Percentiles rank a stretch among this genome's conserved stretches.
Evolutionary conservation across 2,329 filamentous ascomycete species (phyloP).

Genomic region (Trichoderma hamatum): DNA sequence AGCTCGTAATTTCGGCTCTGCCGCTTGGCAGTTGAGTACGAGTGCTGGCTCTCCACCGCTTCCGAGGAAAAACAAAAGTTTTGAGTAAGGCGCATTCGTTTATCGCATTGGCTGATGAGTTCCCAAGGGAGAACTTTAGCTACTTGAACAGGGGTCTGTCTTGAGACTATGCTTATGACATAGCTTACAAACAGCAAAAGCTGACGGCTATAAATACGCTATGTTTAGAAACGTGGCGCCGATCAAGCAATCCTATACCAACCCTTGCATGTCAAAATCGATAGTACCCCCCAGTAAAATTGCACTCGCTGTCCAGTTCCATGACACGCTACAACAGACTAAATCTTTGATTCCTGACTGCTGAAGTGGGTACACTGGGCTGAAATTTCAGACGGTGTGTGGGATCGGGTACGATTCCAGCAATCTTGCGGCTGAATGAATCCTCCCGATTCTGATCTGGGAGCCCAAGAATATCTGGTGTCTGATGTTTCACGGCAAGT

Average conservation of each 20-base stretch:
- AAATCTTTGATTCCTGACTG: not conserved
- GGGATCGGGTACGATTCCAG: not conserved
- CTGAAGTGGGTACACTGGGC: not conserved
- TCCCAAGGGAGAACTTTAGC: not conserved
- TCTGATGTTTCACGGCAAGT: not conserved
- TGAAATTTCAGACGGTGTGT: not conserved
- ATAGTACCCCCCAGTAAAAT: not conserved
- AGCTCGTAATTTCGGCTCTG: constrained; percentile 3
- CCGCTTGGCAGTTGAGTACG: not conserved
- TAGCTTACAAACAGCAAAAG: constrained; percentile 1
- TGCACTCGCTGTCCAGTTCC: not conserved
- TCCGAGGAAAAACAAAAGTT: not conserved
- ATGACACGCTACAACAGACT: not conserved
- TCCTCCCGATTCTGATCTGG: not conserved
- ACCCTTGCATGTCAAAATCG: not conserved
- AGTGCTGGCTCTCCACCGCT: not conserved
- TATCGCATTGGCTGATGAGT: not conserved
- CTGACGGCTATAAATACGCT: constrained; percentile 19
- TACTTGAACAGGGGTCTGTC: constrained; percentile 6
- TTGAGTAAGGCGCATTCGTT: not conserved
- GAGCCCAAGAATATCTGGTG: not conserved
- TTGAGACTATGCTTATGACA: constrained; percentile 1
- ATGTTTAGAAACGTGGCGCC: not conserved
- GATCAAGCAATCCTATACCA: not conserved
- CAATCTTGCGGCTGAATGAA: not conserved